phyloP scores from a whole-genome alignment of 2,329 filamentous ascomycete genomes.

The Periconia macrospinosa region DNA sequence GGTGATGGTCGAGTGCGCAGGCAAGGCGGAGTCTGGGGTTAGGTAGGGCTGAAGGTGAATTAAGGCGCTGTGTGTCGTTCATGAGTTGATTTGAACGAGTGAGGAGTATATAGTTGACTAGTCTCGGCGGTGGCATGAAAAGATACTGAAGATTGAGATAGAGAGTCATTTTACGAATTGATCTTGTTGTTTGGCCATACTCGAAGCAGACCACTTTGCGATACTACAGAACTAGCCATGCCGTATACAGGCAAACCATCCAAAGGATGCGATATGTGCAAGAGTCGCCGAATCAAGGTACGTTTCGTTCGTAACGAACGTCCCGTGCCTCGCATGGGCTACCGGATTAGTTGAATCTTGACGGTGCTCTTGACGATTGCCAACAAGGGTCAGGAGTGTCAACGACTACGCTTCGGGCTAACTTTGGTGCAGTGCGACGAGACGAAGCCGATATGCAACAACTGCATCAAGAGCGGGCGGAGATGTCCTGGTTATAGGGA shows the following conservation, averaged over 20 bases:
- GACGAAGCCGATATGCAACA: constrained; percentile 38
- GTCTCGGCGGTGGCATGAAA: not conserved
- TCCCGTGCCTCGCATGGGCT: constrained; percentile 3
- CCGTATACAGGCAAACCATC: constrained; percentile 47
- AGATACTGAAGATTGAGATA: not conserved
- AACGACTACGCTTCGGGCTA: not conserved
- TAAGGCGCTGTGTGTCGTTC: not conserved
- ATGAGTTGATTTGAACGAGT: not conserved
- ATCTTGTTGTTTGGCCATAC: constrained; percentile 2
- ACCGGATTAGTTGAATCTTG: too few relatives aligned
- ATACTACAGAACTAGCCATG: constrained; percentile 21
- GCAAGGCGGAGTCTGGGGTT: not conserved
- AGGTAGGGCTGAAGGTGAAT: not conserved
- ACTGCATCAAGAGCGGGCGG: constrained; percentile 37
- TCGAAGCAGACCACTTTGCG: constrained; percentile 11
- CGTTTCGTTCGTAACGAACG: constrained; percentile 16
- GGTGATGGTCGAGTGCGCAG: not conserved
- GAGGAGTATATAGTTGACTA: not conserved
- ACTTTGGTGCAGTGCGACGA: constrained; percentile 36
- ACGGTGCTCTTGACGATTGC: not conserved
- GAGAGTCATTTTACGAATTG: constrained; percentile 13
- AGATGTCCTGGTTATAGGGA: constrained; percentile 51
- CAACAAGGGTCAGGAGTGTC: not conserved
- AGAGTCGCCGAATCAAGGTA: constrained; percentile 74
- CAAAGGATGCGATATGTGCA: constrained; percentile 72